A percentile compares a stretch with the other conserved stretches of the same genome.
These are phyloP conservation scores for Talaromyces adpressus DNA, from an alignment of 495 filamentous ascomycete genomes.

Conservation along the genomic window DNA sequence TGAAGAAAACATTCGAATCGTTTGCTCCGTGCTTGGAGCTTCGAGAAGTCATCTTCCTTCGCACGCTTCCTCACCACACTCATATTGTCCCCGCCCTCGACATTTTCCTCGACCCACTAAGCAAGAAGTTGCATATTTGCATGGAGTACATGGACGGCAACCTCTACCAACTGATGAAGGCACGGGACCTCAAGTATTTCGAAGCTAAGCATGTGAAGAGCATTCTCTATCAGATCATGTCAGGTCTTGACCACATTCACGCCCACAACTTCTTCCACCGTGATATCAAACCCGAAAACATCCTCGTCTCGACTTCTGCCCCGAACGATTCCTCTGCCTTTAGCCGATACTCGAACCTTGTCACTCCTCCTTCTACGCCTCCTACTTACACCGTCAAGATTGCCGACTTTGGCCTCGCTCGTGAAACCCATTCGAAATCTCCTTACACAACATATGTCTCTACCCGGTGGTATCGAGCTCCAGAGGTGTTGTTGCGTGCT, in stretches of 20 bases:
- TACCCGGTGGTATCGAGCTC: constrained; percentile 96
- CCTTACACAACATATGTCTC: constrained; percentile 99
- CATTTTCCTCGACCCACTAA: constrained; percentile 96
- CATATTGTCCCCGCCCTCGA: constrained; percentile 96
- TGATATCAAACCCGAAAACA: constrained; percentile 99
- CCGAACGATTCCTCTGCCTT: constrained; percentile 74
- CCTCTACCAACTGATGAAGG: constrained; percentile 98
- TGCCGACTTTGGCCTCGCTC: constrained; percentile 96
- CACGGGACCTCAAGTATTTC: constrained; percentile 86
- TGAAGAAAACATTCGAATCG: constrained; percentile 99
- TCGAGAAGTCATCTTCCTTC: constrained; percentile 92
- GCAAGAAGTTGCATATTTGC: constrained; percentile 90
- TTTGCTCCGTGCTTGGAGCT: constrained; percentile 85
- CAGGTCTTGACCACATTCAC: constrained; percentile 94
- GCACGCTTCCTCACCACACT: constrained; percentile 75
- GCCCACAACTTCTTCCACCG: constrained; percentile 97
- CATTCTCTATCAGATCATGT: constrained; percentile 93
- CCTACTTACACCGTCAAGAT: constrained; percentile 96
- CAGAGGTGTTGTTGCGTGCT: constrained; percentile 88
- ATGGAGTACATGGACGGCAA: constrained; percentile 99
- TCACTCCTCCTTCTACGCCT: constrained; percentile 91
- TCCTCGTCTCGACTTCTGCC: constrained; percentile 89
- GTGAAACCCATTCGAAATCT: constrained; percentile 92
- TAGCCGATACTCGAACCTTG: constrained; percentile 82
- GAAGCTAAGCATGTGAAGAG: constrained; percentile 93